These are phyloP conservation scores for Didymella arachidicola DNA, from an alignment of 2,329 filamentous ascomycete genomes.

Conservation along the genomic window DNA sequence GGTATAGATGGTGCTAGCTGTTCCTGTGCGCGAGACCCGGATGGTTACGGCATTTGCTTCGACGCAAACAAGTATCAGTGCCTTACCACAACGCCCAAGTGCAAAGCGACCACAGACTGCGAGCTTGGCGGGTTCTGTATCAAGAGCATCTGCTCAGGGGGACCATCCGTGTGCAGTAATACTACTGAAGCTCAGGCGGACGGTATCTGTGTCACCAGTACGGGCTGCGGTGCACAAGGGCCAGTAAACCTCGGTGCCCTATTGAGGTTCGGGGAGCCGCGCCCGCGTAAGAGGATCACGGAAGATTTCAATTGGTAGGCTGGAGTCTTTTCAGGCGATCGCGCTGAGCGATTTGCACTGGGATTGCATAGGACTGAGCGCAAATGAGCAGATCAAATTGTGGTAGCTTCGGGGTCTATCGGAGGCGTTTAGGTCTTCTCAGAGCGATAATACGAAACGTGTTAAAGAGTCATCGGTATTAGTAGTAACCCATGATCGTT, in stretches of 20 bases:
- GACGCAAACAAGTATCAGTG: constrained; percentile 31
- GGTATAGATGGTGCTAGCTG: constrained; percentile 28
- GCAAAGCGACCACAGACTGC: constrained; percentile 18
- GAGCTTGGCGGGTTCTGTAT: constrained; percentile 30
- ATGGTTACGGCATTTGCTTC: constrained; percentile 42
- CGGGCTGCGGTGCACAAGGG: constrained; percentile 29
- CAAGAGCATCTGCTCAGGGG: constrained; percentile 24
- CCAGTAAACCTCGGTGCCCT: constrained; percentile 24
- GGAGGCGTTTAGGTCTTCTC: neutral
- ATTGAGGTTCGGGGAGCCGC: constrained; percentile 24
- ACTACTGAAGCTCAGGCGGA: constrained; percentile 9
- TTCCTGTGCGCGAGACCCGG: constrained; percentile 37
- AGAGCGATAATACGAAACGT: constrained; percentile 8
- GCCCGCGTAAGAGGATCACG: constrained; percentile 17
- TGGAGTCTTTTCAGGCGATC: neutral
- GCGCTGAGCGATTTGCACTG: neutral
- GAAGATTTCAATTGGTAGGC: constrained; percentile 8
- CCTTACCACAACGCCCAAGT: constrained; percentile 6
- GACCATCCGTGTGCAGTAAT: constrained; percentile 18
- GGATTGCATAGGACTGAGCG: neutral
- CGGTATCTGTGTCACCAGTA: constrained; percentile 33
- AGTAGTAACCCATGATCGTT: neutral
- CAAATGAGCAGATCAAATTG: neutral
- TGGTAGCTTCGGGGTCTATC: neutral
- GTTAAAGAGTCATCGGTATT: neutral